Percentiles rank a stretch among this genome's conserved stretches.
phyloP scores from a whole-genome alignment of 177 flowering plant genomes.

The Vitis hybrid region DNA sequence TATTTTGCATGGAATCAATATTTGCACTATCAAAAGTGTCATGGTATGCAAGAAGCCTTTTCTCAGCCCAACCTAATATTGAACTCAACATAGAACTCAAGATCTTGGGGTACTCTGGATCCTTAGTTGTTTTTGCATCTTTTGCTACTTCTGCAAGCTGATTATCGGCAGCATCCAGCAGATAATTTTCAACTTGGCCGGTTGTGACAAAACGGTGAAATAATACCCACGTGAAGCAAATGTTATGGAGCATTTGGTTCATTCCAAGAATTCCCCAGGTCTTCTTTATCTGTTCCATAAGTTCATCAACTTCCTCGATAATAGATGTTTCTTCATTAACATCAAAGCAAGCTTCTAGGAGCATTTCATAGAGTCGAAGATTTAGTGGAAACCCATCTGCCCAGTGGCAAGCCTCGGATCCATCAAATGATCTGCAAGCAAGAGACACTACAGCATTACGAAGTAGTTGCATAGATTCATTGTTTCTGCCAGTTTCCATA shows the following conservation, averaged over 20 bases:
- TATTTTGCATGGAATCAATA: constrained; percentile 40
- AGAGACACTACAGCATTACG: constrained; percentile 45
- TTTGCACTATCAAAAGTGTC: constrained; percentile 45
- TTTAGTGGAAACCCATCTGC: constrained; percentile 55
- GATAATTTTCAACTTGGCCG: constrained; percentile 42
- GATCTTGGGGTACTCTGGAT: constrained; percentile 43
- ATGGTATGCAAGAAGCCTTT: constrained; percentile 57
- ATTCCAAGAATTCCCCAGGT: constrained; percentile 55
- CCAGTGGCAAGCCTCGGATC: constrained; percentile 51
- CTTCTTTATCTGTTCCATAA: constrained; percentile 50
- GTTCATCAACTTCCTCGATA: constrained; percentile 51
- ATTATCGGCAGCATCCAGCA: constrained; percentile 37
- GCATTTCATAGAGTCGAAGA: constrained; percentile 43
- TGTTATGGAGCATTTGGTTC: constrained; percentile 43
- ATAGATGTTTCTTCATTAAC: constrained; percentile 34
- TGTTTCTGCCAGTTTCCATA: constrained; percentile 48
- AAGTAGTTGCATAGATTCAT: constrained; percentile 50
- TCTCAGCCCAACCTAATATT: constrained; percentile 56
- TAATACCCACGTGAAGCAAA: constrained; percentile 52
- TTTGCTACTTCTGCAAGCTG: constrained; percentile 47
- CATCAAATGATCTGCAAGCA: constrained; percentile 44
- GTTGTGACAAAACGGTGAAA: constrained; percentile 46
- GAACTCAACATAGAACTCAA: constrained; percentile 44
- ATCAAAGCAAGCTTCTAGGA: constrained; percentile 50
- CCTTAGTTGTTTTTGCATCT: constrained; percentile 48